Evolutionary conservation across 805 yeast species (phyloP), one percentile per base, ranked within the genome.

Genomic region (Komagataella ulmi): DNA sequence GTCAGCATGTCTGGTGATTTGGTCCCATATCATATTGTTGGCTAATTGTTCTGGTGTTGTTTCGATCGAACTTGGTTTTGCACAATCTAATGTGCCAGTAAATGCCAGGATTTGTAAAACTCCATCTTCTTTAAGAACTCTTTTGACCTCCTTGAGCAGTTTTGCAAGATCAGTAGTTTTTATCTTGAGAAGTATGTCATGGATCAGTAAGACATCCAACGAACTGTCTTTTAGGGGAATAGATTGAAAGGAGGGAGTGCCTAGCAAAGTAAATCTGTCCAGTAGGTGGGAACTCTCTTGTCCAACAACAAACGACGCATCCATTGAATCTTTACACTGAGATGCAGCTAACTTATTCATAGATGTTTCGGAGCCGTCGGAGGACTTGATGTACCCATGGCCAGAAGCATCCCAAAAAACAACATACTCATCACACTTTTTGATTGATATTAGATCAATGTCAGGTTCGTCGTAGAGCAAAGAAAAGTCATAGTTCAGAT

Each of bases 101-200:
- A 59, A 60, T 7, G 66, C 44, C 12, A 57, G 53, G 8, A 68
- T 54, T 52, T 64, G 67, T 12, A 66, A 46, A 45, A 50, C 54
- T 6, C 69, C 72, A 5, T 58, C 58, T 2, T 64, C 64, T 48
- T 59, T 62, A 44, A 68, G 51, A 3, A 66, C 57, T 48, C 72
- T 49, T 10, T 58, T 51, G 50, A 65, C 58, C 51, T 68, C 72
- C 5, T 46, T 50, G 6, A 68, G 53, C 1, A 62, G 56, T 0
- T 53, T 46, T 0, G 30, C 10, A 36, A 65, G 50, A 21, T 60
- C 62, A 4, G 48, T 44, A 24, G 56, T 58, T 21, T 52, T 50
- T 6, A 57, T 58, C 1, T 58, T 44, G 18, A 59, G 47, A 3
- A 58, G 40, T 6, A 64, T 55, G 53, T 66, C 70, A 1, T 65